phyloP scores from a whole-genome alignment of 306 rosid genomes.

The Quercus rubra region DNA sequence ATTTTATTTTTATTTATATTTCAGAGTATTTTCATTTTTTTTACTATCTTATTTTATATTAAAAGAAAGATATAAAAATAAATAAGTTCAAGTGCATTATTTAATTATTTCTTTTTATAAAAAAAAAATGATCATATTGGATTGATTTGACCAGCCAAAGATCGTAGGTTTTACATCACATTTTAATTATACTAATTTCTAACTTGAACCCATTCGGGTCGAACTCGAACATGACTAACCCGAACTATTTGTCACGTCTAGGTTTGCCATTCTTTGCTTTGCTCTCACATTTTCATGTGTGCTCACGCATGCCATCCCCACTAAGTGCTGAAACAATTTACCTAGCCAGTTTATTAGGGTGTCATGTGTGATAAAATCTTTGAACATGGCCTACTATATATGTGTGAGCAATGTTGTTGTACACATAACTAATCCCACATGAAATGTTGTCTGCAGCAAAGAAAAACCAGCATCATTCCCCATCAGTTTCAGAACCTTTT shows the following conservation, averaged over 20 bases:
- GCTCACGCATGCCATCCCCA: conserved; percentile 17
- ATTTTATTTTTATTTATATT: too few species aligned
- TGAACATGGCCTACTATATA: conserved; percentile 5
- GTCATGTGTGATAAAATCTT: conserved; percentile 10
- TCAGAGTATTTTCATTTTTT: too few species aligned
- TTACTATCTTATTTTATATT: too few species aligned
- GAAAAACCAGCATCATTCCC: conserved; percentile 14
- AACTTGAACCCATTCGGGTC: too few species aligned
- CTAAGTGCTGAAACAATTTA: conserved; percentile 9
- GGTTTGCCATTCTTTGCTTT: conserved; percentile 10
- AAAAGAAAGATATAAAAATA: too few species aligned
- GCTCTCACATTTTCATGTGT: conserved; percentile 3
- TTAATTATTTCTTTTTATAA: too few species aligned
- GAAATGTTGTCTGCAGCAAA: conserved; percentile 8
- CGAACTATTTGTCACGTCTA: background rate
- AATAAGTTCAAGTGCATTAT: too few species aligned
- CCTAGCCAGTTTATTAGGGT: background rate
- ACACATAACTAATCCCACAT: conserved; percentile 8
- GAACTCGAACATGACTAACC: too few species aligned
- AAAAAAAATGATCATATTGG: too few species aligned
- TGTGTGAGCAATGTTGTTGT: background rate
- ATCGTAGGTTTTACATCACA: too few species aligned
- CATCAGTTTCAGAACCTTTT: conserved; percentile 41
- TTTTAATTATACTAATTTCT: too few species aligned
- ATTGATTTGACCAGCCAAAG: too few species aligned